phyloP scores from a whole-genome alignment of 306 rosid genomes.

The Quercus robur region DNA sequence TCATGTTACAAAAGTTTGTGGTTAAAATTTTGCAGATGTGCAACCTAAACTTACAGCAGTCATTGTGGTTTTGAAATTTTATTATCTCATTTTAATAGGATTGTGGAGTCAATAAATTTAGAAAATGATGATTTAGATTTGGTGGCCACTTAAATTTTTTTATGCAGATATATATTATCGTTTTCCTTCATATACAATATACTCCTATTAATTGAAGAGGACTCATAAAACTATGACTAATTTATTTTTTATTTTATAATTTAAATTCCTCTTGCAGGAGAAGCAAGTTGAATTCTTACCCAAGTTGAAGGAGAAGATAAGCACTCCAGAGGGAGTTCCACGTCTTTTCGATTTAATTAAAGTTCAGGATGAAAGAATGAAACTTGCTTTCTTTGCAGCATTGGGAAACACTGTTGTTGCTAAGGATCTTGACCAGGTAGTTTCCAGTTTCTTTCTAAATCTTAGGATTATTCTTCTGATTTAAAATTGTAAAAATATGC shows the following conservation, averaged over 20 bases:
- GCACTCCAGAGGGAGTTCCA: constrained; percentile 86
- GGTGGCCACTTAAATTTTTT: background rate
- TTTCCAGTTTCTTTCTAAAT: constrained; percentile 16
- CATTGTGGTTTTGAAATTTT: background rate
- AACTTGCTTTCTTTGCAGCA: constrained; percentile 85
- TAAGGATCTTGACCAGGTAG: constrained; percentile 88
- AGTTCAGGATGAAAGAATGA: constrained; percentile 82
- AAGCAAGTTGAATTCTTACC: constrained; percentile 72
- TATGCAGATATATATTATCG: background rate
- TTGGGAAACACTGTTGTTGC: constrained; percentile 81
- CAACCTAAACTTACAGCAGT: background rate
- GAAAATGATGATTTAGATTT: background rate
- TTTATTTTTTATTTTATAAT: constrained; percentile 6
- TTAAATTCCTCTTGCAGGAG: constrained; percentile 50
- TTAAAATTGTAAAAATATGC: background rate
- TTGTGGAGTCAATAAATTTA: background rate
- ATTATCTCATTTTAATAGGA: background rate
- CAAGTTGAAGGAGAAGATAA: constrained; percentile 53
- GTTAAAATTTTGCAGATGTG: background rate
- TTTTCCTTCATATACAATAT: background rate
- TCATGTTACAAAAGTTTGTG: background rate
- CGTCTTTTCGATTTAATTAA: constrained; percentile 84
- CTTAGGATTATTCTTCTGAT: background rate
- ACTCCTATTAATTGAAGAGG: background rate
- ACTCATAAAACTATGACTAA: background rate